Evolutionary conservation across 1,284 basidiomycete species (phyloP).

Genomic region (Cutaneotrichosporon curvatum): DNA sequence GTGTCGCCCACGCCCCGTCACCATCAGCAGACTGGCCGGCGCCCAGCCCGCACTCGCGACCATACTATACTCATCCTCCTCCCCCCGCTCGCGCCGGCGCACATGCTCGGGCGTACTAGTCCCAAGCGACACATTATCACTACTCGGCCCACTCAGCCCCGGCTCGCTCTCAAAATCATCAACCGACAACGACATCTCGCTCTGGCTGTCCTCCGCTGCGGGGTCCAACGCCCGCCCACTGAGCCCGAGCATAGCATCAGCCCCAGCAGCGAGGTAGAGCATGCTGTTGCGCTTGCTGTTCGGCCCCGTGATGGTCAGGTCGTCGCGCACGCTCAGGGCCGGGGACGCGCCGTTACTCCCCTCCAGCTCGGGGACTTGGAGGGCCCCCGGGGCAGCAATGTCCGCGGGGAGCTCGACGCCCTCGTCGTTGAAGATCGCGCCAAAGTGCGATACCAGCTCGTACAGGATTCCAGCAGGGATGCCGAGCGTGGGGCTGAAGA

Average conservation of each 20-base stretch:
- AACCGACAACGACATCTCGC: conserved; percentile 4
- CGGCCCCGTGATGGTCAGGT: background rate
- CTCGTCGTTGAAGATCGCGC: conserved; percentile 69
- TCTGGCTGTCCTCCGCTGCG: conserved; percentile 14
- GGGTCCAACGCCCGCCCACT: conserved; percentile 39
- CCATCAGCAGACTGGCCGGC: too few species aligned
- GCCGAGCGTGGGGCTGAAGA: conserved; percentile 89
- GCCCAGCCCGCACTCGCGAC: too few species aligned
- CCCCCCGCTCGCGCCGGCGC: too few species aligned
- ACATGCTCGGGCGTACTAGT: too few species aligned
- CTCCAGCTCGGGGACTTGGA: conserved; percentile 29
- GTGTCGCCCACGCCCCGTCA: too few species aligned
- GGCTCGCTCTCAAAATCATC: too few species aligned
- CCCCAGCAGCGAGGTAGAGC: conserved; percentile 42
- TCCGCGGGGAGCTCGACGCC: conserved; percentile 31
- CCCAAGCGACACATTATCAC: too few species aligned
- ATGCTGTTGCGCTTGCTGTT: conserved; percentile 42
- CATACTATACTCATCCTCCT: too few species aligned
- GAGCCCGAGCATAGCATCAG: conserved; percentile 39
- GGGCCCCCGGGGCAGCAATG: conserved; percentile 1
- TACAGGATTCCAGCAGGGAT: conserved; percentile 93
- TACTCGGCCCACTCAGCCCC: too few species aligned
- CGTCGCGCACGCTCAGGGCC: background rate
- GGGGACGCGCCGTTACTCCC: conserved; percentile 25
- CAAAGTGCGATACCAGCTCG: conserved; percentile 84